Evolutionary conservation across 352 stramenopile species (phyloP), one percentile per base, ranked within the genome.

Genomic region (Globisporangium iwayamae): DNA sequence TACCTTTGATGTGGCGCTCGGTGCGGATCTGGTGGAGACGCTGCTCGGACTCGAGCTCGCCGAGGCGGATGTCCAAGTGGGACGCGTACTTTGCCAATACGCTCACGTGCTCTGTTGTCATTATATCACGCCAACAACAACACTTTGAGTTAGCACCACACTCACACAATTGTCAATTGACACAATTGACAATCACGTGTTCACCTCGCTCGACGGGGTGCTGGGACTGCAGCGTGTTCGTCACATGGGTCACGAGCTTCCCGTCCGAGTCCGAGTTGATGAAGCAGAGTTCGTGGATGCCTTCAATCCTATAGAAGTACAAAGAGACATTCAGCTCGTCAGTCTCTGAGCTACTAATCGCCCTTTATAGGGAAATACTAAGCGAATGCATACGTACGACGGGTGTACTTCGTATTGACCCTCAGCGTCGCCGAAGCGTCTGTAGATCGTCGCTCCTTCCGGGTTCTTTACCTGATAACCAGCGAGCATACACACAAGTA

Each of bases 241-340:
- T 93, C 56, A 93, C 85, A 56, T 93, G 85, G 11, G 79, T 93
- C 68, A 93, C 82, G 47, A 93, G 67, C 66, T 91, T 91, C 13
- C 77, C 78, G 52, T 90, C 74, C 61, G 74, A 72, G 67, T 91
- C 81, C 56, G 81, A 66, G 69, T 93, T 93, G 30, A 82, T 71
- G 50, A 93, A 93, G 64, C 85, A 93, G 39, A 93, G 63, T 39
- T 93, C 79, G 56, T 90, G 66, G 3, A 91, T 61, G 16, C 85
- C 85, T 22, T 65, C 58, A 50, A 81, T 59, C 30, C 82, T 91
- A 25, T 43, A 66, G n/a, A 34, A 36, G 5, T 47, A 57, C 18
- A 38, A 22, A 68, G 32, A 36, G 48, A 34, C 14, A 54, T 20
- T 18, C 16, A 57, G 2, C 11, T 20, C 28, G 48, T 48, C 34